Evolutionary conservation across 305 asterid species (phyloP).

Genomic region (Solanum chacoense): DNA sequence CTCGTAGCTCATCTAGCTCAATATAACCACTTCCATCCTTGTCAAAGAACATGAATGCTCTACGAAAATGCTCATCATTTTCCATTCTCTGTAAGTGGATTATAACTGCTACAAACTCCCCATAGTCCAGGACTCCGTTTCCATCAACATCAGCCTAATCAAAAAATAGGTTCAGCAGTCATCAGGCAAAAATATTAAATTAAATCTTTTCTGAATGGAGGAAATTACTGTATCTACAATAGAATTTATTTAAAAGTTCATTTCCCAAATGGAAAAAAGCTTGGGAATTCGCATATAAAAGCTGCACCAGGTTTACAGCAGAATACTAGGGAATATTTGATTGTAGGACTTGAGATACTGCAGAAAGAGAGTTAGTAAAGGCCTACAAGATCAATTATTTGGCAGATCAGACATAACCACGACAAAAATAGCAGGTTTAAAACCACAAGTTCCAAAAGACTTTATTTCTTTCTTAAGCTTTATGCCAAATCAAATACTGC

Average conservation of each 20-base stretch:
- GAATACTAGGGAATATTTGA: not conserved
- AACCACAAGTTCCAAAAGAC: not conserved
- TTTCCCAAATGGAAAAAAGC: not conserved
- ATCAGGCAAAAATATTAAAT: not conserved
- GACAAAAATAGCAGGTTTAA: not conserved
- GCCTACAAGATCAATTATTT: not conserved
- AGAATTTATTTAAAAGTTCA: not conserved
- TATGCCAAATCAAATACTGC: not conserved
- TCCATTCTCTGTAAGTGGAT: slow-evolving; percentile 95
- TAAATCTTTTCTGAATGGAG: not conserved
- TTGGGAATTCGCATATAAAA: not conserved
- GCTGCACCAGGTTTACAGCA: not conserved
- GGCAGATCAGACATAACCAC: not conserved
- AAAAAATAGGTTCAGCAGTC: not conserved
- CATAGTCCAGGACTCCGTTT: slow-evolving; percentile 86
- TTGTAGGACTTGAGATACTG: not conserved
- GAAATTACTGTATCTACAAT: not conserved
- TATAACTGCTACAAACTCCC: slow-evolving; percentile 97
- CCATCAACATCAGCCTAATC: slow-evolving; percentile 93
- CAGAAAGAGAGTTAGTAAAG: not conserved
- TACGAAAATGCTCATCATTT: slow-evolving; percentile 81
- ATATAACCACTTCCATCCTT: slow-evolving; percentile 83
- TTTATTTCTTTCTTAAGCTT: not conserved
- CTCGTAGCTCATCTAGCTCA: slow-evolving; percentile 73
- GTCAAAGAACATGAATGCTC: slow-evolving; percentile 91